Percentiles rank a stretch among this genome's conserved stretches.
phyloP scores from a whole-genome alignment of 257 asterid species.

The Solanum bukasovii region DNA sequence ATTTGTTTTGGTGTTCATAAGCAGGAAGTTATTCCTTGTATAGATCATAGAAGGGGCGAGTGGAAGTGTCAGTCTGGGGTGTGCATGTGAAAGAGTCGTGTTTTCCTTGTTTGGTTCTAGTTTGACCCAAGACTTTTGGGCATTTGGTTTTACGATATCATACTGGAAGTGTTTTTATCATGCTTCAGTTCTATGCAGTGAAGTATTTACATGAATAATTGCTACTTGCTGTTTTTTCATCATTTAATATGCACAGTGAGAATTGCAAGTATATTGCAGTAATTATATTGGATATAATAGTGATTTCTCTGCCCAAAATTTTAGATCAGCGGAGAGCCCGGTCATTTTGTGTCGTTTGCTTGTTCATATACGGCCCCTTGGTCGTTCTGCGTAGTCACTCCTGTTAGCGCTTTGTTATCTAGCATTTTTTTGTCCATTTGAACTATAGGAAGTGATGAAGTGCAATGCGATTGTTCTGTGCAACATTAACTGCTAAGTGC shows the following conservation, averaged over 20 bases:
- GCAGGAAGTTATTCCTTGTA: conserved; percentile 27
- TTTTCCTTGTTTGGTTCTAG: background rate
- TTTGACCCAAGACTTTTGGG: background rate
- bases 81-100: conserved; percentile 3
- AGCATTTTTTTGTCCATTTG: background rate
- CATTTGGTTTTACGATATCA: background rate
- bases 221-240: background rate
- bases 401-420: background rate
- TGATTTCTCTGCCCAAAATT: background rate
- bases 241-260: background rate
- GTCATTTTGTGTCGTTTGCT: background rate
- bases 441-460: background rate
- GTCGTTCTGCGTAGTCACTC: background rate
- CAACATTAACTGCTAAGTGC: background rate
- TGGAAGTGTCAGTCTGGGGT: conserved; percentile 20
- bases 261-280: background rate
- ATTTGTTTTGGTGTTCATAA: conserved; percentile 19
- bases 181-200: background rate
- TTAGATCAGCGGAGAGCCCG: background rate
- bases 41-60: conserved; percentile 17
- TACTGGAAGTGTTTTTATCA: background rate
- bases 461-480: background rate
- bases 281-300: background rate
- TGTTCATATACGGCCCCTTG: background rate
- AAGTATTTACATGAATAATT: background rate